These are phyloP conservation scores for Grifola frondosa DNA, from an alignment of 1,284 basidiomycete species.

Conservation along the genomic window DNA sequence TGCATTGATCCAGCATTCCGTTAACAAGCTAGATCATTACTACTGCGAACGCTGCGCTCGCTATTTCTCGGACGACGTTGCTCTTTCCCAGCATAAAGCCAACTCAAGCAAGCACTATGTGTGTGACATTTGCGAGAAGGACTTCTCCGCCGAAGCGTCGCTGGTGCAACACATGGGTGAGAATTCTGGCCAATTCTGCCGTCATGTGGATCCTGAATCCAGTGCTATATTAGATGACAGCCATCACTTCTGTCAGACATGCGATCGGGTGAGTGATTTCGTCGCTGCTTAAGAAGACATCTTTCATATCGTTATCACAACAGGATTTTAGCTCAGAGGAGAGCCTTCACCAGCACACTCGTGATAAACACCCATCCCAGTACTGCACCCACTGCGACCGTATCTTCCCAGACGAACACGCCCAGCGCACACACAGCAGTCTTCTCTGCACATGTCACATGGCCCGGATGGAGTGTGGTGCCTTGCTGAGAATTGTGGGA, in stretches of 20 bases:
- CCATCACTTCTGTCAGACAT: constrained; percentile 28
- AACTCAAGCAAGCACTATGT: constrained; percentile 32
- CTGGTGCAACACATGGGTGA: constrained; percentile 22
- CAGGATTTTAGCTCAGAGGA: constrained; percentile 15
- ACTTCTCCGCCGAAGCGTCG: constrained; percentile 14
- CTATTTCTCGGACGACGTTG: constrained; percentile 10
- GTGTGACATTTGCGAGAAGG: constrained; percentile 35
- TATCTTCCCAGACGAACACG: too few relatives aligned
- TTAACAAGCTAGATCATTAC: constrained; percentile 23
- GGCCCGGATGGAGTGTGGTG: constrained; percentile 22
- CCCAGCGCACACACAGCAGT: too few relatives aligned
- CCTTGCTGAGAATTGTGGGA: constrained; percentile 22
- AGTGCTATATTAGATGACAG: too few relatives aligned
- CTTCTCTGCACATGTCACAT: too few relatives aligned
- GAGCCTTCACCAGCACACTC: constrained; percentile 25
- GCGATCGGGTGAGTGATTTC: constrained; percentile 24
- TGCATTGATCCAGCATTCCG: constrained; percentile 20
- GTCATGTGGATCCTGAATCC: too few relatives aligned
- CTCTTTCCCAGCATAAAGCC: constrained; percentile 26
- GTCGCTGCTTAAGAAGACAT: constrained; percentile 19
- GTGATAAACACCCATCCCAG: constrained; percentile 19
- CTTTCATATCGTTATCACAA: not conserved
- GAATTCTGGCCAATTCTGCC: too few relatives aligned
- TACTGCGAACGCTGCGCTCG: constrained; percentile 16
- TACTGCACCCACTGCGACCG: constrained; percentile 29